These are phyloP conservation scores for Elsinoe necatrix DNA, from an alignment of 2,329 filamentous ascomycete genomes.

Conservation along the genomic window DNA sequence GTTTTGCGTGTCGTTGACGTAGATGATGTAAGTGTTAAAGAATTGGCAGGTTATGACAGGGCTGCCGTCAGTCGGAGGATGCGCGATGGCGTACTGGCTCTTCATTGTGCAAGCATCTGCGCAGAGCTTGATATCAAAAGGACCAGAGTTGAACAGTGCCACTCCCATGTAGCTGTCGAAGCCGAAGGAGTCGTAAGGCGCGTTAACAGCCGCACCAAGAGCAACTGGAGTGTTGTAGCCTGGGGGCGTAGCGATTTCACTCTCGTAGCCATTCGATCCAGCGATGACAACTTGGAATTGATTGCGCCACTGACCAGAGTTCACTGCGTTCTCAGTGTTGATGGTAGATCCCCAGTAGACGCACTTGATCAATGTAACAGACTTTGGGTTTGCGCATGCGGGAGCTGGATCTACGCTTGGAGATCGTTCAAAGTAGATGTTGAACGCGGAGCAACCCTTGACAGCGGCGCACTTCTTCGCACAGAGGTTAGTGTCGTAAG, in stretches of 20 bases:
- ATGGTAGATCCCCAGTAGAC: conserved; percentile 16
- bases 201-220: conserved; percentile 24
- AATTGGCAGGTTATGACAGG: conserved; percentile 22
- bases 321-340: conserved; percentile 14
- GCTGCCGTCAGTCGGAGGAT: conserved; percentile 18
- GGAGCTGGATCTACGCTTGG: conserved; percentile 20
- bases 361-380: conserved; percentile 19
- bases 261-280: conserved; percentile 18
- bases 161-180: conserved; percentile 24
- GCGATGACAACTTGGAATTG: conserved; percentile 19
- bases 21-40: conserved; percentile 22
- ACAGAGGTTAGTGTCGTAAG: conserved; percentile 16
- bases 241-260: conserved; percentile 13
- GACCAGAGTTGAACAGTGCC: conserved; percentile 25
- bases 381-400: conserved; percentile 18
- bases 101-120: conserved; percentile 22
- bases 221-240: conserved; percentile 19
- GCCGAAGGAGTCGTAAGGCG: conserved; percentile 23
- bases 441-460: conserved; percentile 17
- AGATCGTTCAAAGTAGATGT: conserved; percentile 20
- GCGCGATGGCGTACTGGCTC: conserved; percentile 19
- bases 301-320: conserved; percentile 17
- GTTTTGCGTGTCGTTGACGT: conserved; percentile 19
- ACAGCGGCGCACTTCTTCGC: conserved; percentile 17
- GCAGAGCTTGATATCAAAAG: conserved; percentile 29